Evolutionary conservation across 129 eudicot species (phyloP).

Genomic region (Pulicaria dysenterica): DNA sequence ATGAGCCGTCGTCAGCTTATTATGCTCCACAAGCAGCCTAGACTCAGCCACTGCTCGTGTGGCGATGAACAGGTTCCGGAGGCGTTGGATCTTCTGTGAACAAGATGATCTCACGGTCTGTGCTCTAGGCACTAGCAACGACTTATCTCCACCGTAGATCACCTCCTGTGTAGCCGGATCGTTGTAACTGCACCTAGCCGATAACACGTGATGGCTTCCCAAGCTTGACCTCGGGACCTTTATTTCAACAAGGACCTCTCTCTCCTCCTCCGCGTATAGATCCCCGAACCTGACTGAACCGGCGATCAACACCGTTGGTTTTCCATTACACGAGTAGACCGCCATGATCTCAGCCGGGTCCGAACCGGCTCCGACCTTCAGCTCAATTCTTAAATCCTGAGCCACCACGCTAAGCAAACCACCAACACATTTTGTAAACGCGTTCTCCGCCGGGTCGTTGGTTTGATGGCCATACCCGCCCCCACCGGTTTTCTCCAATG

Average conservation of each 20-base stretch:
- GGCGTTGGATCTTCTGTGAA: slow-evolving; percentile 57
- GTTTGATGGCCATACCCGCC: slow-evolving; percentile 32
- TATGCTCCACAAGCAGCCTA: slow-evolving; percentile 57
- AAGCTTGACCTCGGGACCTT: slow-evolving; percentile 51
- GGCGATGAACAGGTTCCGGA: slow-evolving; percentile 59
- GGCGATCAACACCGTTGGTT: slow-evolving; percentile 53
- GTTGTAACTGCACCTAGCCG: slow-evolving; percentile 55
- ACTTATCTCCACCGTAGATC: slow-evolving; percentile 53
- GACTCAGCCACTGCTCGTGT: slow-evolving; percentile 91
- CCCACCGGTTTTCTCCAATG: slow-evolving; percentile 46
- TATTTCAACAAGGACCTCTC: slow-evolving; percentile 66
- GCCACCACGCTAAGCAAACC: slow-evolving; percentile 86
- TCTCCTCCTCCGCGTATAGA: slow-evolving; percentile 87
- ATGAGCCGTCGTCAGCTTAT: slow-evolving; percentile 63
- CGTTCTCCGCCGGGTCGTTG: slow-evolving; percentile 56
- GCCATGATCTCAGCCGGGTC: slow-evolving; percentile 87
- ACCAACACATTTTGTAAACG: slow-evolving; percentile 77
- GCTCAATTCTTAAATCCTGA: slow-evolving; percentile 62
- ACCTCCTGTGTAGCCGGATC: slow-evolving; percentile 70
- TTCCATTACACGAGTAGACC: slow-evolving; percentile 57
- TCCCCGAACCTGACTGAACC: slow-evolving; percentile 63
- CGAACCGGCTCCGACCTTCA: slow-evolving; percentile 66
- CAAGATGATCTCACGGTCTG: slow-evolving; percentile 55
- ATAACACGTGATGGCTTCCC: slow-evolving; percentile 74
- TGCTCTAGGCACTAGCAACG: slow-evolving; percentile 60